Base-by-base conservation (phyloP, 306 rosid genomes). In the Cucumis sativus region DNA sequence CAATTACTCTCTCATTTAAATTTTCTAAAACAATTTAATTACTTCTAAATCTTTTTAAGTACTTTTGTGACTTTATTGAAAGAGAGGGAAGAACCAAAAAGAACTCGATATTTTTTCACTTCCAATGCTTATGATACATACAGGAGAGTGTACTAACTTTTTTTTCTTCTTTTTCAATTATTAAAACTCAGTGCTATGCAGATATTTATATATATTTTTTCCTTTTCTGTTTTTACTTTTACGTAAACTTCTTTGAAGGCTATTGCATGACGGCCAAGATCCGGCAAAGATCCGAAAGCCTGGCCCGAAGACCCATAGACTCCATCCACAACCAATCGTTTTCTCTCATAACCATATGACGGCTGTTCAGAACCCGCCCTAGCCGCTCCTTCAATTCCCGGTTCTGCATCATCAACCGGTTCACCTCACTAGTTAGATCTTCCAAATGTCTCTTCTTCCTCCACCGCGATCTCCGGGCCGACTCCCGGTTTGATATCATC, bases 401-500 rank as follows among this genome's bases (percentile, higher is more conserved):
- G 62, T 77, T 77, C 63, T 64, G n/a, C 9, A 18, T 47, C 58
- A 62, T 33, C 74, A 77, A 61, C 75, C 51, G 35, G 35, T 64
- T 77, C 62, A 65, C 33, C 18, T 77, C 74, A 20, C 30, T 60
- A 43, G 33, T 77, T 1, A 77, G 61, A 35, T 77, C 58, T 68
- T 77, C 80, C 75, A 64, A 64, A 47, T 64, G 80, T 54, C 51
- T 28, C 51, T 64, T 77, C 74, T 77, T 77, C 55, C 80, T 71
- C 74, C 80, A 64, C 49, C 80, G 62, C 2, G 80, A 77, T 39
- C 80, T 75, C 37, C 80, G 40, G 6, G 80, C 80, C 0, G 80
- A 77, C 52, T 63, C 80, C 45, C 80, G 63, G 63, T 77, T 77
- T 6, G 80, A 77, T 64, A 77, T 30, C 80, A 77, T 63, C 39